A percentile compares a stretch with the other conserved stretches of the same genome.
These are phyloP conservation scores for Nicotiana benthamiana DNA, from an alignment of 257 asterid genomes.

Conservation along the genomic window DNA sequence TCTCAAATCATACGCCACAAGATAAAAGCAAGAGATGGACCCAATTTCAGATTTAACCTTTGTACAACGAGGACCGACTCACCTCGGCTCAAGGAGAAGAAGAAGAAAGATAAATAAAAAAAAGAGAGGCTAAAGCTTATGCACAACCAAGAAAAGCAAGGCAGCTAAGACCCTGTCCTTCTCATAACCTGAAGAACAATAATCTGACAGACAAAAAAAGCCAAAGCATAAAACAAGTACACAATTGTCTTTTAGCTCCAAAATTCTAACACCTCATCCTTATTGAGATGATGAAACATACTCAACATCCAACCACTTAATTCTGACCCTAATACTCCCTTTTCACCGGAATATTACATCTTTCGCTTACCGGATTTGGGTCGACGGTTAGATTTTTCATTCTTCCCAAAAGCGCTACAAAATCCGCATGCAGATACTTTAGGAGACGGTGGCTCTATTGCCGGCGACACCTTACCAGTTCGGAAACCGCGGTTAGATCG, in stretches of 20 bases:
- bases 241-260: constrained; percentile 12
- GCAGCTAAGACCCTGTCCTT: neutral
- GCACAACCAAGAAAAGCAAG: constrained; percentile 10
- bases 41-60: neutral
- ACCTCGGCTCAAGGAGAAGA: neutral
- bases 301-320: constrained; percentile 6
- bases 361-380: constrained; percentile 31
- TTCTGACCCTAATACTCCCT: neutral
- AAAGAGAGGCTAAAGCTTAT: constrained; percentile 1
- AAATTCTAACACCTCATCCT: constrained; percentile 25
- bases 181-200: neutral
- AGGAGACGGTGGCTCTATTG: constrained; percentile 46
- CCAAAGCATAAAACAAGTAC: constrained; percentile 1
- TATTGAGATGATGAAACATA: constrained; percentile 14
- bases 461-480: constrained; percentile 43
- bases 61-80: neutral
- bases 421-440: constrained; percentile 46
- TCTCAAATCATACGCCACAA: neutral
- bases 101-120: neutral
- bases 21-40: neutral
- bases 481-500: constrained; percentile 33
- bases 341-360: constrained; percentile 22
- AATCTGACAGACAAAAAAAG: neutral
- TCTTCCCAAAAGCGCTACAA: constrained; percentile 38
- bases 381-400: constrained; percentile 24